These are phyloP conservation scores for Lichtheimia corymbifera DNA, from an alignment of 371 early-diverging fungal genomes.

Conservation along the genomic window DNA sequence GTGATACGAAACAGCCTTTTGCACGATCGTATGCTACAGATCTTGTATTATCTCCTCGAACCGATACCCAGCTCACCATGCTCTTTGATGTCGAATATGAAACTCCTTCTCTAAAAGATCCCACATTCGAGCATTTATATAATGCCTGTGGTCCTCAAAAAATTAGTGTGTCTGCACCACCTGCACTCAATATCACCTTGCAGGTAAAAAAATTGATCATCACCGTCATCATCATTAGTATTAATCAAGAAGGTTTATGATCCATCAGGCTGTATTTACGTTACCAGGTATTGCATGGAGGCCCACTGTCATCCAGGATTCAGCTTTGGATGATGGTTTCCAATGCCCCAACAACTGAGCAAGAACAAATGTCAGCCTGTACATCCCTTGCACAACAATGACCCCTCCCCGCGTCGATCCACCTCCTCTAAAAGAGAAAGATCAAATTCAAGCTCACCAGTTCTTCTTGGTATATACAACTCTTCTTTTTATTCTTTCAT, in stretches of 20 bases:
- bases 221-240: background rate
- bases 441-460: no score
- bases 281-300: constrained; percentile 41
- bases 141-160: constrained; percentile 31
- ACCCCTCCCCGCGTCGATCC: no score
- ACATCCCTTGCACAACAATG: no score
- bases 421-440: no score
- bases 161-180: constrained; percentile 12
- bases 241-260: background rate
- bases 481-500: background rate
- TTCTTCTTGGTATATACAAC: background rate
- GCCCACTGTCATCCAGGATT: constrained; percentile 21
- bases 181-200: constrained; percentile 26
- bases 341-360: constrained; percentile 25
- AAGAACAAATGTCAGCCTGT: no score
- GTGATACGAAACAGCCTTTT: constrained; percentile 17
- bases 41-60: constrained; percentile 10
- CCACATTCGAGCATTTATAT: constrained; percentile 29
- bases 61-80: constrained; percentile 7
- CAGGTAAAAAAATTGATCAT: constrained; percentile 11
- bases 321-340: constrained; percentile 29
- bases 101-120: constrained; percentile 17
- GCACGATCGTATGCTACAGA: constrained; percentile 4
- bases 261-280: constrained; percentile 32
- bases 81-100: constrained; percentile 19